A percentile compares a stretch with the other conserved stretches of the same genome.
Conservation (phyloP, 169 alveolate species). For the Plasmodium coatneyi region DNA sequence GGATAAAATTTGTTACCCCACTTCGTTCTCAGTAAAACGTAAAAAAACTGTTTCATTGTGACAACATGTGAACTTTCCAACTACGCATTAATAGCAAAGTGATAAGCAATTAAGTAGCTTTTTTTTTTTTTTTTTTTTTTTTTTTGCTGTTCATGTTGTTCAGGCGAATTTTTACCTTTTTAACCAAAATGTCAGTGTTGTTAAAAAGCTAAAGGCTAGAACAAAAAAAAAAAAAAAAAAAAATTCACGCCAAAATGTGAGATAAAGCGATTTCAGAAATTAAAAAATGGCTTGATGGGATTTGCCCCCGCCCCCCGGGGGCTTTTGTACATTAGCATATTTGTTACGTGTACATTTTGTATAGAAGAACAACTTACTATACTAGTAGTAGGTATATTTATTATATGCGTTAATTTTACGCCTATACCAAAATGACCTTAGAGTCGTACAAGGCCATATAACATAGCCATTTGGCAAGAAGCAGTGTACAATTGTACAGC, state of each 20-base stretch:
- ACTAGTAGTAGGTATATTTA: no score
- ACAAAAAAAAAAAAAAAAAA: not conserved
- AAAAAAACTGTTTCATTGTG: not conserved
- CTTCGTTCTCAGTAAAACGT: not conserved
- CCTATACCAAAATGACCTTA: not conserved
- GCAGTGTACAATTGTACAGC: not conserved
- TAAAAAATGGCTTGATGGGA: not conserved
- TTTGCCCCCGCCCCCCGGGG: not conserved
- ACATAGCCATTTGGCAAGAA: not conserved
- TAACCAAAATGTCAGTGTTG: not conserved
- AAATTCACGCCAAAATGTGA: not conserved
- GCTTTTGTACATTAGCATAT: not conserved
- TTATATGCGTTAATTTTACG: not conserved
- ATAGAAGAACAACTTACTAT: not conserved
- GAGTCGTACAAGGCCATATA: not conserved
- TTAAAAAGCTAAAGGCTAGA: not conserved
- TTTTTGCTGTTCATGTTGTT: slow-evolving; percentile 5
- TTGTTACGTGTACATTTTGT: not conserved
- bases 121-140: not conserved
- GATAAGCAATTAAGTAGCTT: not conserved
- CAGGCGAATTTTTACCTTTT: not conserved
- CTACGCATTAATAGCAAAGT: not conserved
- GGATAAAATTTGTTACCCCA: not conserved
- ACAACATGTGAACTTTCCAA: not conserved
- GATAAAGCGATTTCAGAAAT: not conserved